These are phyloP conservation scores for Aspergillus hiratsukae DNA, from an alignment of 2,329 filamentous ascomycete species.

Conservation along the genomic window DNA sequence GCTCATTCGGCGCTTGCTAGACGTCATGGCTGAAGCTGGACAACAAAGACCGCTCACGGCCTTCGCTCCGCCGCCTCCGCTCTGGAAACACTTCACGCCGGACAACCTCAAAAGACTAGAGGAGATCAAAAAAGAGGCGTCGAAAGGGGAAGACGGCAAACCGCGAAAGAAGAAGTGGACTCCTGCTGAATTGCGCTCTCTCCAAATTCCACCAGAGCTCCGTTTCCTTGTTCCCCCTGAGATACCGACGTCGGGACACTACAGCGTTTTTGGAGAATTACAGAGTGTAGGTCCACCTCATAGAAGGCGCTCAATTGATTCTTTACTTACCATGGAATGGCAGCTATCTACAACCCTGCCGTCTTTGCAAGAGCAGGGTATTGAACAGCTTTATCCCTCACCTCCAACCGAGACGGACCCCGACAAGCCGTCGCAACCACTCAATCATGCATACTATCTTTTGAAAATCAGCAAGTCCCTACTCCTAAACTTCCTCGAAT, in stretches of 20 bases:
- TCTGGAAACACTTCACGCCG: slow-evolving; percentile 82
- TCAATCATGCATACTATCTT: slow-evolving; percentile 57
- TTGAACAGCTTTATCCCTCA: slow-evolving; percentile 64
- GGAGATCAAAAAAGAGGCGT: slow-evolving; percentile 42
- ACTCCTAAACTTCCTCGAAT: slow-evolving; percentile 81
- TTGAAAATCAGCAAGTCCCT: slow-evolving; percentile 78
- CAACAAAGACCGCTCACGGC: slow-evolving; percentile 50
- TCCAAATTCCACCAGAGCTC: slow-evolving; percentile 64
- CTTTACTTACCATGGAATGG: neutral
- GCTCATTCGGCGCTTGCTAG: neutral
- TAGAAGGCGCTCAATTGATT: neutral
- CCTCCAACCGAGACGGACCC: slow-evolving; percentile 51
- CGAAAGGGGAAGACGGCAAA: slow-evolving; percentile 26
- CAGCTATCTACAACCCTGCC: slow-evolving; percentile 58
- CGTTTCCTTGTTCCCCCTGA: slow-evolving; percentile 75
- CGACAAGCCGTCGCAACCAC: slow-evolving; percentile 35
- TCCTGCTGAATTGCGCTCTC: slow-evolving; percentile 29
- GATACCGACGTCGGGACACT: slow-evolving; percentile 66
- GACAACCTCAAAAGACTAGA: slow-evolving; percentile 63
- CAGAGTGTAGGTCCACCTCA: slow-evolving; percentile 48
- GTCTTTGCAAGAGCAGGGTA: slow-evolving; percentile 64
- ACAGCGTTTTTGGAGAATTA: slow-evolving; percentile 67
- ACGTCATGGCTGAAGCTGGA: slow-evolving; percentile 58
- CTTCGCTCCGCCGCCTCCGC: slow-evolving; percentile 82
- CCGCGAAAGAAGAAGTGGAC: slow-evolving; percentile 30